These are phyloP conservation scores for Phlegmacium glaucopus DNA, from an alignment of 768 basidiomycete species.

Conservation along the genomic window DNA sequence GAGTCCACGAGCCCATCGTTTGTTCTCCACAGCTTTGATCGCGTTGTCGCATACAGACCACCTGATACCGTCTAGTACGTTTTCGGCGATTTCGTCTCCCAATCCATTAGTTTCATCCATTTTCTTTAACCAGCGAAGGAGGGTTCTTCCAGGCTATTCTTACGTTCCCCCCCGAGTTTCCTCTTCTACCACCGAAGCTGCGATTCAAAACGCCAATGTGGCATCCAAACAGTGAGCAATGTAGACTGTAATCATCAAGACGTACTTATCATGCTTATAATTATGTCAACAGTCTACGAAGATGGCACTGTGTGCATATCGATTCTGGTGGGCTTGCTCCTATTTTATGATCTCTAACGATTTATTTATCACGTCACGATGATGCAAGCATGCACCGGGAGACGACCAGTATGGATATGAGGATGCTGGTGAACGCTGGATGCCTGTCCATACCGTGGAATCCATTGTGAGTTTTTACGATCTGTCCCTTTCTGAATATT, in stretches of 20 bases:
- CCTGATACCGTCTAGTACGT: constrained; percentile 89
- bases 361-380: constrained; percentile 6
- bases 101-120: constrained; percentile 6
- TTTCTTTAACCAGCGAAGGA: constrained; percentile 67
- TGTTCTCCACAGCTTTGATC: constrained; percentile 1
- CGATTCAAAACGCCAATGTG: constrained; percentile 93
- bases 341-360: neutral
- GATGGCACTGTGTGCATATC: constrained; percentile 96
- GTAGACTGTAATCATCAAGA: neutral
- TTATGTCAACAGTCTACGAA: constrained; percentile 68
- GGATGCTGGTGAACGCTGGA: constrained; percentile 95
- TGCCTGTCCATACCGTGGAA: constrained; percentile 96
- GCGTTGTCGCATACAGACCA: constrained; percentile 49
- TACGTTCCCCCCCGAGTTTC: constrained; percentile 88
- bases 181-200: constrained; percentile 92
- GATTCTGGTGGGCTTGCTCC: constrained; percentile 62
- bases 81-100: neutral
- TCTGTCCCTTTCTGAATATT: constrained; percentile 1
- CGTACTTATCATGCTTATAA: too few relatives aligned
- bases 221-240: constrained; percentile 92
- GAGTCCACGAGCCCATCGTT: constrained; percentile 17
- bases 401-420: constrained; percentile 98
- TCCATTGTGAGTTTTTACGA: constrained; percentile 69
- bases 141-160: constrained; percentile 93
- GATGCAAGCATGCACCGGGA: constrained; percentile 81